Base-by-base conservation (phyloP, 2,329 filamentous ascomycete genomes). In the Claviceps paspali region DNA sequence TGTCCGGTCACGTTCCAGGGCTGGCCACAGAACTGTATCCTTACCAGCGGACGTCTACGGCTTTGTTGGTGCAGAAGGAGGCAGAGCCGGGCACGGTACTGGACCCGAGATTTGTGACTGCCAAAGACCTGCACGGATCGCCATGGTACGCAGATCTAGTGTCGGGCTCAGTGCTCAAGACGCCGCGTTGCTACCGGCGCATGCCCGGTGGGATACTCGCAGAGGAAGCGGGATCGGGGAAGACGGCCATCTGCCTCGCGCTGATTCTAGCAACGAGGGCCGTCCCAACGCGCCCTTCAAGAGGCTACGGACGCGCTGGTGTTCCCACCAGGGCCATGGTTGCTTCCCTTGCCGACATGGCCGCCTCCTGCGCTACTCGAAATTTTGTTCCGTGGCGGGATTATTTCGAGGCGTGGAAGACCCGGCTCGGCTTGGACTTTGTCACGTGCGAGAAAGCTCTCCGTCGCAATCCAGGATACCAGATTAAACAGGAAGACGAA, bases 1-100 rank as follows among this genome's bases (percentile, higher is more conserved):
- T 83, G 33, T 51, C 62, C 24, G 65, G 67, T 48, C 48, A 59
- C 10, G 47, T 82, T 1, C 50, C 57, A 1, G 80, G 79, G 0
- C 53, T 87, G 5, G 68, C 55, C 11, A 82, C 83, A 0, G 59
- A 60, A 0, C 62, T 95, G 0, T 82, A 91, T 51, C 67, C 72
- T 0, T 92, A 93, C 48, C 88, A 96, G 53, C 70, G 78, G 35
- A 71, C 79, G 31, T 88, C 86, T 1, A 79, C 81, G 1, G 83
- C 82, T 4, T 54, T 79, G 21, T 95, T 96, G 86, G 60, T 94
- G 14, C 79, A 91, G 52, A 76, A 79, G 37, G 88, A 96, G 56
- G 58, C 68, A 5, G 68, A 76, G 17, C 75, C 81, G 1, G 65
- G 67, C 5, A 63, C 71, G 21, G 62, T 74, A 5, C 58, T 86